Evolutionary conservation across 2,329 filamentous ascomycete genomes (phyloP).

Genomic region (Colletotrichum sp.): DNA sequence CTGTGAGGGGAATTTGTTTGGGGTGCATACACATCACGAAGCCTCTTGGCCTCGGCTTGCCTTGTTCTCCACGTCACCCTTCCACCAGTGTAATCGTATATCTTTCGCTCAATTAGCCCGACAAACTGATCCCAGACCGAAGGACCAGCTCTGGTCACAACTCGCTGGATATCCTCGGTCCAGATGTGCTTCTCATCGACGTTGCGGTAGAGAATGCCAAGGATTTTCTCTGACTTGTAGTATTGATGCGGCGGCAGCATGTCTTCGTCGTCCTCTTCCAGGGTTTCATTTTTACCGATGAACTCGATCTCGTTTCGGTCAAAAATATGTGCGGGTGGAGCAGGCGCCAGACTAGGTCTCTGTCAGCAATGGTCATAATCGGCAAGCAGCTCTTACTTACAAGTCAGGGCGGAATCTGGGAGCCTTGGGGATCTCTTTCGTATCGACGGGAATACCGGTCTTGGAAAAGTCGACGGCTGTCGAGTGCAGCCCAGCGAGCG

Average conservation of each 20-base stretch:
- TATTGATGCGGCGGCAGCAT: constrained; percentile 50
- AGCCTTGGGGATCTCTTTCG: constrained; percentile 45
- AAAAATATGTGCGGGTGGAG: constrained; percentile 48
- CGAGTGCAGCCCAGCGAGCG: constrained; percentile 69
- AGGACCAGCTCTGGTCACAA: constrained; percentile 26
- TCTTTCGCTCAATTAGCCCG: constrained; percentile 29
- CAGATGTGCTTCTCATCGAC: constrained; percentile 77
- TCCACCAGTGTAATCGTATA: constrained; percentile 28
- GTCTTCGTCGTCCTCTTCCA: constrained; percentile 52
- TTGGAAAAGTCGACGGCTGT: constrained; percentile 79
- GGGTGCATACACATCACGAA: constrained; percentile 50
- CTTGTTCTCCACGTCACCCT: constrained; percentile 37
- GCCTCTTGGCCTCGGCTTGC: constrained; percentile 43
- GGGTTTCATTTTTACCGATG: constrained; percentile 31
- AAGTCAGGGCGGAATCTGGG: constrained; percentile 57
- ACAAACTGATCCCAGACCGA: constrained; percentile 52
- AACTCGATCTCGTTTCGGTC: constrained; percentile 48
- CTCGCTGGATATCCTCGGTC: constrained; percentile 48
- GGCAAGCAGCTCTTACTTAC: constrained; percentile 38
- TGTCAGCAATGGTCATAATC: background rate
- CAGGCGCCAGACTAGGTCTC: constrained; percentile 47
- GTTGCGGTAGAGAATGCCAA: constrained; percentile 73
- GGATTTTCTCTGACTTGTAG: constrained; percentile 71
- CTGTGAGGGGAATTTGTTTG: background rate
- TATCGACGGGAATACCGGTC: constrained; percentile 66